Conservation (phyloP, 2,329 filamentous ascomycete genomes). For the Cryoendolithus antarcticus region DNA sequence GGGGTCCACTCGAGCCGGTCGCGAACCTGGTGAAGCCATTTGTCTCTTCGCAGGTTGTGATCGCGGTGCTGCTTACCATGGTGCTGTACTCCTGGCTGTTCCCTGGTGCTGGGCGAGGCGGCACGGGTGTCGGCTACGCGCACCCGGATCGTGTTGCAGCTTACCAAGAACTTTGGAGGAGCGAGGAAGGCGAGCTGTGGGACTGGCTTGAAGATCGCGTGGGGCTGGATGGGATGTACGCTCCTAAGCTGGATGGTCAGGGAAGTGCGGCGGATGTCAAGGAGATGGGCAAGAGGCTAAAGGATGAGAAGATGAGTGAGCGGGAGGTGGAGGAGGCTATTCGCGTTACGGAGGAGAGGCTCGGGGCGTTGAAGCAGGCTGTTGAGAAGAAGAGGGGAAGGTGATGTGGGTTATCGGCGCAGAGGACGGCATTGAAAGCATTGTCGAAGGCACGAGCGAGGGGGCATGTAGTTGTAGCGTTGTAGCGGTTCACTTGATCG, state of each 20-base stretch:
- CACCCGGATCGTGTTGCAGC: conserved; percentile 57
- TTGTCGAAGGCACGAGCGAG: too few relatives aligned
- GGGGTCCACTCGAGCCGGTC: conserved; percentile 56
- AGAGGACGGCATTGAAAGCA: too few relatives aligned
- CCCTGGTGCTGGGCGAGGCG: conserved; percentile 15
- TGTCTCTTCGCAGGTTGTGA: conserved; percentile 63
- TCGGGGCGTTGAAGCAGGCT: conserved; percentile 63
- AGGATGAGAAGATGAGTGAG: conserved; percentile 61
- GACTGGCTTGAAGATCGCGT: conserved; percentile 84
- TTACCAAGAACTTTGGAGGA: conserved; percentile 86
- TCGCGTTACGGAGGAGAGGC: conserved; percentile 70
- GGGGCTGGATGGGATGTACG: conserved; percentile 48
- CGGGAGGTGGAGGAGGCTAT: conserved; percentile 73
- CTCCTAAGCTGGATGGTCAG: conserved; percentile 11
- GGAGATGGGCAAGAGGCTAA: conserved; percentile 18
- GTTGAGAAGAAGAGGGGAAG: conserved; percentile 45
- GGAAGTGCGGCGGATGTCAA: conserved; percentile 17
- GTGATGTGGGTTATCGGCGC: background rate
- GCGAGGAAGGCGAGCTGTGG: conserved; percentile 82
- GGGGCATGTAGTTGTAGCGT: too few relatives aligned
- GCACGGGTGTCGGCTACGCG: conserved; percentile 23
- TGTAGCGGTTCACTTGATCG: too few relatives aligned
- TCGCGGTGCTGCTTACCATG: conserved; percentile 60
- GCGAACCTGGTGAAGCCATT: conserved; percentile 57
- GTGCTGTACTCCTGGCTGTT: conserved; percentile 59